Percentiles rank a stretch among this genome's conserved stretches.
Conservation (phyloP, 768 basidiomycete genomes). For the Russula compacta region DNA sequence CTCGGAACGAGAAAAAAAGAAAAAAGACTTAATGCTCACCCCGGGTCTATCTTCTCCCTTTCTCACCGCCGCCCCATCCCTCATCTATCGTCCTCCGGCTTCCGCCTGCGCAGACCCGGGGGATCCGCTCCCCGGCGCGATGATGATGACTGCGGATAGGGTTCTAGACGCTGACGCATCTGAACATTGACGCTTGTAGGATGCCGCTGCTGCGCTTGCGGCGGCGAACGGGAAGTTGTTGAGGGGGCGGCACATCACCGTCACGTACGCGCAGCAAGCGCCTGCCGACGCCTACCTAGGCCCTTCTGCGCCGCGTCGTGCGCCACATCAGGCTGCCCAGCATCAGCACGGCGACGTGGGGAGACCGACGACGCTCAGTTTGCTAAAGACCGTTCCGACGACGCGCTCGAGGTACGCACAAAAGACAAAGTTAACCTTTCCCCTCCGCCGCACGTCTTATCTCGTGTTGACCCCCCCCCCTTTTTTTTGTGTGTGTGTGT, state of each 20-base stretch:
- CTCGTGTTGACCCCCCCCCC: not conserved
- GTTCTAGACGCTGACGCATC: not conserved
- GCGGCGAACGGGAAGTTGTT: constrained; percentile 71
- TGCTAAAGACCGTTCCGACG: constrained; percentile 65
- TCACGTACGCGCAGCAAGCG: constrained; percentile 89
- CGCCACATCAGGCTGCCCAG: not conserved
- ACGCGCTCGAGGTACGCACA: constrained; percentile 40
- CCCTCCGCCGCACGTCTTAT: too few species aligned
- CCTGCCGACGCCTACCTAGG: constrained; percentile 30
- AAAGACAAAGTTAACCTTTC: too few species aligned
- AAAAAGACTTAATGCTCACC: constrained; percentile 31
- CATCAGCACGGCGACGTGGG: constrained; percentile 35
- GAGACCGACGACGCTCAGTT: constrained; percentile 77
- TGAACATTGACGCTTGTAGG: constrained; percentile 40
- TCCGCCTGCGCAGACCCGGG: constrained; percentile 23
- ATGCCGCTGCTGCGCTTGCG: constrained; percentile 69
- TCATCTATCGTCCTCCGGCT: constrained; percentile 11
- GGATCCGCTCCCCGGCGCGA: not conserved
- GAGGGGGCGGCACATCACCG: constrained; percentile 78
- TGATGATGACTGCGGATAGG: not conserved
- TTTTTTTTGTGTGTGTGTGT: not conserved
- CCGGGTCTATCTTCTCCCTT: constrained; percentile 34
- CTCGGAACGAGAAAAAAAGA: constrained; percentile 8
- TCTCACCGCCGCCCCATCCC: not conserved
- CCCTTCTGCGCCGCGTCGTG: not conserved